Percentiles rank a stretch among this genome's conserved stretches.
phyloP scores from a whole-genome alignment of 495 filamentous ascomycete species.

The Chaetomium tenue region DNA sequence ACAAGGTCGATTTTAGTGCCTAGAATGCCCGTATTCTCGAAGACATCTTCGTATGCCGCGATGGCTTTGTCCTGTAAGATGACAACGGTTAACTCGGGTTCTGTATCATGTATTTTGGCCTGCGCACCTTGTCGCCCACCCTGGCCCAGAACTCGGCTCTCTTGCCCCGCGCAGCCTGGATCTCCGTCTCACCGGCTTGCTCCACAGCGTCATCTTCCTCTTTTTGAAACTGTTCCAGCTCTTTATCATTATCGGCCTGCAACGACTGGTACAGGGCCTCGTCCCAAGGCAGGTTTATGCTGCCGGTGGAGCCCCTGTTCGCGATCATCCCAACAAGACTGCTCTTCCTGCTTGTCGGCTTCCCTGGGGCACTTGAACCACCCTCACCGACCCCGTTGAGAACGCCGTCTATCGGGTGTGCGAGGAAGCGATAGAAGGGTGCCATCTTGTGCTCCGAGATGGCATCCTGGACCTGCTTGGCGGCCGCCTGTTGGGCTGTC shows the following conservation, averaged over 20 bases:
- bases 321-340: constrained; percentile 70
- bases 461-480: constrained; percentile 86
- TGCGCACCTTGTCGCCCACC: constrained; percentile 86
- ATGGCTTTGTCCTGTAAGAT: constrained; percentile 79
- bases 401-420: constrained; percentile 89
- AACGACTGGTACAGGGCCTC: constrained; percentile 82
- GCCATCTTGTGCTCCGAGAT: constrained; percentile 95
- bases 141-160: constrained; percentile 92
- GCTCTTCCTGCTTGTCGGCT: constrained; percentile 53
- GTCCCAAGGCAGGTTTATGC: constrained; percentile 80
- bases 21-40: constrained; percentile 89
- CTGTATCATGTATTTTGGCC: not conserved
- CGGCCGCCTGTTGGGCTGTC: constrained; percentile 64
- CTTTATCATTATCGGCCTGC: constrained; percentile 82
- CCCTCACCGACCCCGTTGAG: constrained; percentile 76
- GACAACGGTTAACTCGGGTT: constrained; percentile 7
- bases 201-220: constrained; percentile 93
- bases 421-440: constrained; percentile 90
- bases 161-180: constrained; percentile 88
- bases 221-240: constrained; percentile 88
- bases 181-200: constrained; percentile 93
- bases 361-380: constrained; percentile 50
- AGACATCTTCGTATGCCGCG: constrained; percentile 82
- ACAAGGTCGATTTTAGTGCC: constrained; percentile 97
- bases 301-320: constrained; percentile 58